Percentiles rank a stretch among this genome's conserved stretches.
These are phyloP conservation scores for Malassezia furfur DNA, from an alignment of 1,284 basidiomycete genomes.

Conservation along the genomic window DNA sequence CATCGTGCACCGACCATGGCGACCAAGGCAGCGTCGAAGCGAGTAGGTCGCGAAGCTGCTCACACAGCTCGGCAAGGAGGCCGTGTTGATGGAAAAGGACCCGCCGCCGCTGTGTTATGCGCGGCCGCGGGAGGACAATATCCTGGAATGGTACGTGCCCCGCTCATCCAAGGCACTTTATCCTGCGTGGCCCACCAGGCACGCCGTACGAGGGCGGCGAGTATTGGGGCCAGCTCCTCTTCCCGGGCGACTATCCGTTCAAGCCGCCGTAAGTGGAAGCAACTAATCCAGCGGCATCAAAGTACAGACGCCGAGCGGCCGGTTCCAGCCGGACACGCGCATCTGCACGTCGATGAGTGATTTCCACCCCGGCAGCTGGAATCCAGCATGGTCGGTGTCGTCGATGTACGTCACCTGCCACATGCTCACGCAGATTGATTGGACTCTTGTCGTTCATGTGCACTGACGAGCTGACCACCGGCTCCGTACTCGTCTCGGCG, in stretches of 20 bases:
- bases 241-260: slow-evolving; percentile 63
- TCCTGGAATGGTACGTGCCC: slow-evolving; percentile 52
- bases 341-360: slow-evolving; percentile 54
- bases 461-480: slow-evolving; percentile 90
- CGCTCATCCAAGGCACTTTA: slow-evolving; percentile 50
- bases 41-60: slow-evolving; percentile 12
- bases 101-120: slow-evolving; percentile 91
- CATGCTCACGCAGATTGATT: slow-evolving; percentile 57
- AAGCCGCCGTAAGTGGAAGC: slow-evolving; percentile 51
- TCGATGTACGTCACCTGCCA: slow-evolving; percentile 58
- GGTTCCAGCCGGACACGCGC: slow-evolving; percentile 84
- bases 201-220: slow-evolving; percentile 85
- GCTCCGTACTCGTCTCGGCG: slow-evolving; percentile 71
- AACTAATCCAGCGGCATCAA: slow-evolving; percentile 63
- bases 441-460: slow-evolving; percentile 91
- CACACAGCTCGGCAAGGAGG: slow-evolving; percentile 71
- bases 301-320: slow-evolving; percentile 88
- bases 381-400: slow-evolving; percentile 83
- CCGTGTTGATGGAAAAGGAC: slow-evolving; percentile 79
- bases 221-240: slow-evolving; percentile 60
- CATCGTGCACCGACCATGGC: slow-evolving; percentile 13
- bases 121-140: slow-evolving; percentile 88
- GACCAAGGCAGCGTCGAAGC: slow-evolving; percentile 22
- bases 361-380: slow-evolving; percentile 79
- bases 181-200: slow-evolving; percentile 74